These are phyloP conservation scores for Cladorrhinum sp. DNA, from an alignment of 2,329 filamentous ascomycete species.

Conservation along the genomic window DNA sequence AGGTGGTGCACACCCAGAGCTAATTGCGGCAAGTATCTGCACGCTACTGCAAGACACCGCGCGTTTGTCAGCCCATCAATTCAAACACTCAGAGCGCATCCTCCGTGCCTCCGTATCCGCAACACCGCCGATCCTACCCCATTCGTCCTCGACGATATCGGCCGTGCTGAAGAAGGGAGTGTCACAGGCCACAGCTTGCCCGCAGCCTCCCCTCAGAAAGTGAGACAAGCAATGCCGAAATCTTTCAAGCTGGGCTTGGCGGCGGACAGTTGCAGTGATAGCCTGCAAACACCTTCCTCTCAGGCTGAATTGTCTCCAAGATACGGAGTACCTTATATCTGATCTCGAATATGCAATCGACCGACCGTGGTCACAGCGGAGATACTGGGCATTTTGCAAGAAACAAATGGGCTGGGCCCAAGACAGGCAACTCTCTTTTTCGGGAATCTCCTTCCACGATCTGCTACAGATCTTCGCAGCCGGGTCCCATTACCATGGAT, in stretches of 20 bases:
- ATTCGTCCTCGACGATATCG: background rate
- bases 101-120: background rate
- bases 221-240: background rate
- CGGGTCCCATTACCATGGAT: conserved; percentile 12
- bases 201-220: background rate
- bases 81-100: background rate
- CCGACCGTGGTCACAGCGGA: too few species aligned
- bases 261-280: too few species aligned
- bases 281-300: too few species aligned
- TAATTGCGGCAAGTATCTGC: background rate
- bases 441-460: background rate
- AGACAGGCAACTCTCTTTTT: background rate
- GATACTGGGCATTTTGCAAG: too few species aligned
- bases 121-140: background rate
- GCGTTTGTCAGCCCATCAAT: background rate
- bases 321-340: background rate
- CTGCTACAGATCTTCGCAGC: conserved; percentile 1
- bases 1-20: background rate
- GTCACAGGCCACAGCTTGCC: too few species aligned
- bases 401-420: too few species aligned
- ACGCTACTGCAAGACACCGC: conserved; percentile 9
- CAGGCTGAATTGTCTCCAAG: background rate
- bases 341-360: background rate
- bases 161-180: too few species aligned
- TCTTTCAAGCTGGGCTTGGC: background rate